phyloP scores from a whole-genome alignment of 306 rosid species.

The Nissolia schottii region DNA sequence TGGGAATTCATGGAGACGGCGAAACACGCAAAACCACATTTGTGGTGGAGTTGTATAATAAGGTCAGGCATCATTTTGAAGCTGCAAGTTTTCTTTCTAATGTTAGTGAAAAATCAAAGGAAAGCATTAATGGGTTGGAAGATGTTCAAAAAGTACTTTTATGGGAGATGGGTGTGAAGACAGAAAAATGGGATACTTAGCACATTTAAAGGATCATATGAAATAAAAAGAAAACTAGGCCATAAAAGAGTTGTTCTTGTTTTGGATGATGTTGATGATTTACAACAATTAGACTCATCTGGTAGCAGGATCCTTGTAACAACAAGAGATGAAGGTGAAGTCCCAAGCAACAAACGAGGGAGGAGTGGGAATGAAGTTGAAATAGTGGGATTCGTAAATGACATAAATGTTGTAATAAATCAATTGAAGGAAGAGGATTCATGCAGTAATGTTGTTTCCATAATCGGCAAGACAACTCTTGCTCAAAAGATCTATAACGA shows the following conservation, averaged over 20 bases:
- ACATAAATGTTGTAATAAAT: not conserved
- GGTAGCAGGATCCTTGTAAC: conserved; percentile 12
- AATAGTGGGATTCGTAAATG: not conserved
- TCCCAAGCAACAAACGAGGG: not conserved
- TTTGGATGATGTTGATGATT: not conserved
- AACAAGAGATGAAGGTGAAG: not conserved
- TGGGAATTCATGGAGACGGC: not conserved
- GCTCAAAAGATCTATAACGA: not conserved
- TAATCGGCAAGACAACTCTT: not conserved
- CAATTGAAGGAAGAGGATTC: not conserved
- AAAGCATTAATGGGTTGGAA: not conserved
- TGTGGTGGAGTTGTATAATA: not conserved
- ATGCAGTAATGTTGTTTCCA: not conserved
- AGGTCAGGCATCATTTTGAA: not conserved
- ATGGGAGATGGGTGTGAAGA: not conserved
- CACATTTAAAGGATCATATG: not conserved
- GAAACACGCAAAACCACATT: not conserved
- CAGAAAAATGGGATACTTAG: too few relatives aligned
- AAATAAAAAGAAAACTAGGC: not conserved
- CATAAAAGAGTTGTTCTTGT: not conserved
- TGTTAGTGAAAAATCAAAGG: not conserved
- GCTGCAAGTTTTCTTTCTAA: not conserved
- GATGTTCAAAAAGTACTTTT: not conserved
- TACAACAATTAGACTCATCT: not conserved
- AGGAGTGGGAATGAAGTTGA: not conserved